Base-by-base conservation (phyloP, 805 yeast species). In the Yamadazyma philogaea region DNA sequence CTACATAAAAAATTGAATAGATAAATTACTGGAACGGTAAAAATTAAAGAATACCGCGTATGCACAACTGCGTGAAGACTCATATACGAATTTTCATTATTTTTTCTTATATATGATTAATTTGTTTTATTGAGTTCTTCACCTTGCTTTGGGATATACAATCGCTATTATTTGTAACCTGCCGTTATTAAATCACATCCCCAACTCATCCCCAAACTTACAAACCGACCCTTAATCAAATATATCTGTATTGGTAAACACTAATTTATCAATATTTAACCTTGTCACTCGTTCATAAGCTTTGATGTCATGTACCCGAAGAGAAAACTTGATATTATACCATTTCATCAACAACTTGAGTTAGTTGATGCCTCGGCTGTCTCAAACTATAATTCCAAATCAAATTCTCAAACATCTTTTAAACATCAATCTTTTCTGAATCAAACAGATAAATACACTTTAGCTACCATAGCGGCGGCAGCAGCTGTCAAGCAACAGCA, bases 401-500 rank as follows among this genome's bases (percentile, higher is more conserved):
- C 16, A 18, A 34, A 20, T 15, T 22, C 32, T 5, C 11, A 11
- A 4, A n/a, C n/a, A n/a, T 7, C 28, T 3, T 26, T 37, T 46
- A 40, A 50, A 17, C 43, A 42, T 30, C 38, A 47, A 10, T 20
- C 20, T 12, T 30, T 30, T 27, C 32, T 19, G 24, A 32, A 51
- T 34, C 39, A 30, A 16, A 27, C 52, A 32, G 51, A 53, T 41
- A 56, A 58, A 43, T 58, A 57, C 39, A 54, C 62, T 1, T 48
- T 54, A 37, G 59, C 64, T 14, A 58, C 66, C 5, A 59, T 56
- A 4, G 62, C 63, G 3, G 64, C 61, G 2, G 59, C 66, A n/a
- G 66, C 66, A 12, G 63, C 61, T 12, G 62, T 56, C 16, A 61
- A 55, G 33, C 63, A 60, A 32, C 64, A 56, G 33, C 56, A 51